phyloP scores from a whole-genome alignment of 2,329 filamentous ascomycete species.

The Diaporthe sp. region DNA sequence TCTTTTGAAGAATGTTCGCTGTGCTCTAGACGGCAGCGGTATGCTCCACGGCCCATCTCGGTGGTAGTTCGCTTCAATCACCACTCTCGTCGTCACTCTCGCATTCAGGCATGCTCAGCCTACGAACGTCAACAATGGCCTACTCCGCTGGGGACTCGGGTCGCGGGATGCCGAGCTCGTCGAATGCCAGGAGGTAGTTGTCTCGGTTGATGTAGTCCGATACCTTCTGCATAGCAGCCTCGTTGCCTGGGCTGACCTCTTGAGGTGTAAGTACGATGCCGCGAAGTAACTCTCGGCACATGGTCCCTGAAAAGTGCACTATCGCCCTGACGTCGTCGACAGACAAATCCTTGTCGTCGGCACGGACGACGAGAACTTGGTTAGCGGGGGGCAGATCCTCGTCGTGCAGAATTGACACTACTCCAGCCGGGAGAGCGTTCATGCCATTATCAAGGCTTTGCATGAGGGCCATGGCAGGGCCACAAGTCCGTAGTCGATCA shows the following conservation, averaged over 20 bases:
- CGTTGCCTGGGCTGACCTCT: accelerated
- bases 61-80: too few relatives aligned
- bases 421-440: not conserved
- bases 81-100: not conserved
- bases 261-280: too few relatives aligned
- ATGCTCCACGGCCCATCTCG: not conserved
- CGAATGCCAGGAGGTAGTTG: not conserved
- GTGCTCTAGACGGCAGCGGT: not conserved
- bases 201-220: not conserved
- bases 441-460: not conserved
- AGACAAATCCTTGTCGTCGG: not conserved
- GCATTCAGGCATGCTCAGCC: not conserved
- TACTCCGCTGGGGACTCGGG: not conserved
- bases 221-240: not conserved
- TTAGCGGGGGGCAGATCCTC: too few relatives aligned
- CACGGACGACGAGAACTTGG: not conserved
- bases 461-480: not conserved
- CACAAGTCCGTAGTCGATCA: not conserved
- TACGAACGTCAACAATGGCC: not conserved
- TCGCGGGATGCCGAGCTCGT: not conserved
- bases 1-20: too few relatives aligned
- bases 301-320: not conserved
- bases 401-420: too few relatives aligned
- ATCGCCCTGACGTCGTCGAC: not conserved
- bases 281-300: not conserved